Evolutionary conservation across 192 early-diverging fungal genomes (phyloP), one percentile per base, ranked within the genome.

Genomic region (Coemansia sp.): DNA sequence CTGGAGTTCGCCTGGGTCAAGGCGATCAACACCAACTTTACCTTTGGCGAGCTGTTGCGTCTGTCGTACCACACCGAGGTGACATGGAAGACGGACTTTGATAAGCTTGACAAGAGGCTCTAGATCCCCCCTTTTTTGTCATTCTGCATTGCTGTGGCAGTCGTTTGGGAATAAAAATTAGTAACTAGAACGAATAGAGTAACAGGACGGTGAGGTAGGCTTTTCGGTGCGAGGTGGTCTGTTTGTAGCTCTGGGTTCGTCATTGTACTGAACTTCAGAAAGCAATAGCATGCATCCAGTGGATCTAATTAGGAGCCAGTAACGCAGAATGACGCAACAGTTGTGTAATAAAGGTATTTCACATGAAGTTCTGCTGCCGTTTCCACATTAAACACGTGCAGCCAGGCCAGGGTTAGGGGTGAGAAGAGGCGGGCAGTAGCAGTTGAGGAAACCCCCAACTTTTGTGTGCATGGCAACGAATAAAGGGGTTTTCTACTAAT

Each of bases 1-100:
- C 68, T 98, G 20, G 94, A 98, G 74, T 76, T 98, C 61, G 96
- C 94, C 38, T 94, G 90, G 87, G 94, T 98, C 53, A 90, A 91
- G 69, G 92, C 93, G 2, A 86, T 93, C 67, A 98, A 98, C 68
- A 87, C 91, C 2, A 74, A 84, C 16, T 67, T 85, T n/a, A 94
- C 92, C 5, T 81, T 87, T 44, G 96, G 95, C 17, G 90, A 93
- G 48, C 65, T 82, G 40, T 89, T 93, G 64, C 72, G 92, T 45
- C 57, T 86, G 57, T 68, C 73, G 20, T 76, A 79, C 43, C 64
- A 64, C 5, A 61, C 56, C 45, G 76, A 63, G 7, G 38, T 59
- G 6, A 79, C 72, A 7, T 84, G 76, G 76, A 75, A 68, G 20
- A 72, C 65, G 5, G 72, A 75, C 53, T 78, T 78, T 74, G 77